These are phyloP conservation scores for Pseudocercospora macadamiae DNA, from an alignment of 2,329 filamentous ascomycete species.

Conservation along the genomic window DNA sequence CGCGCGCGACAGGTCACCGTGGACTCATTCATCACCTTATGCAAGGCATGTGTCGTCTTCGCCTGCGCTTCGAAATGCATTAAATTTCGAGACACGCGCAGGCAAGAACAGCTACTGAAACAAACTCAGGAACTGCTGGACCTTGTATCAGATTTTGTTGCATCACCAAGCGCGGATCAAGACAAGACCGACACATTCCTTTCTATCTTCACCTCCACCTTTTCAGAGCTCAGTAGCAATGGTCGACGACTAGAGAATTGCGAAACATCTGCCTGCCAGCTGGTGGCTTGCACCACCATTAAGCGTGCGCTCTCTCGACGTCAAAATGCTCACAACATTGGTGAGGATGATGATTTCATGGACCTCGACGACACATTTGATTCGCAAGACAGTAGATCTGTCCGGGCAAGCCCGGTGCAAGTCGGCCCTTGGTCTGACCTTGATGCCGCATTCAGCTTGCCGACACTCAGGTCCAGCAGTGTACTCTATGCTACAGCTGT, in stretches of 20 bases:
- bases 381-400: conserved; percentile 58
- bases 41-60: conserved; percentile 23
- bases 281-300: conserved; percentile 16
- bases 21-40: conserved; percentile 30
- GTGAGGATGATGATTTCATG: conserved; percentile 61
- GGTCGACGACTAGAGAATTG: background rate
- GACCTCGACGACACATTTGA: conserved; percentile 68
- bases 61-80: conserved; percentile 37
- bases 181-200: conserved; percentile 49
- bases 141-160: conserved; percentile 40
- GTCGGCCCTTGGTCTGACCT: conserved; percentile 53
- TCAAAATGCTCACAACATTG: conserved; percentile 30
- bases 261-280: background rate
- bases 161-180: conserved; percentile 44
- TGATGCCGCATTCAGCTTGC: conserved; percentile 26
- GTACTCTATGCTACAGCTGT: conserved; percentile 30
- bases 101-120: conserved; percentile 33
- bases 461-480: conserved; percentile 24
- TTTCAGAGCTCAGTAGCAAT: background rate
- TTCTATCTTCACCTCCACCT: conserved; percentile 37
- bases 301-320: conserved; percentile 14
- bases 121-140: conserved; percentile 33
- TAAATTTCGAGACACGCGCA: conserved; percentile 32
- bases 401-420: conserved; percentile 39
- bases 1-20: conserved; percentile 14